Evolutionary conservation across 192 early-diverging fungal genomes (phyloP).

Genomic region (Coemansia sp.): DNA sequence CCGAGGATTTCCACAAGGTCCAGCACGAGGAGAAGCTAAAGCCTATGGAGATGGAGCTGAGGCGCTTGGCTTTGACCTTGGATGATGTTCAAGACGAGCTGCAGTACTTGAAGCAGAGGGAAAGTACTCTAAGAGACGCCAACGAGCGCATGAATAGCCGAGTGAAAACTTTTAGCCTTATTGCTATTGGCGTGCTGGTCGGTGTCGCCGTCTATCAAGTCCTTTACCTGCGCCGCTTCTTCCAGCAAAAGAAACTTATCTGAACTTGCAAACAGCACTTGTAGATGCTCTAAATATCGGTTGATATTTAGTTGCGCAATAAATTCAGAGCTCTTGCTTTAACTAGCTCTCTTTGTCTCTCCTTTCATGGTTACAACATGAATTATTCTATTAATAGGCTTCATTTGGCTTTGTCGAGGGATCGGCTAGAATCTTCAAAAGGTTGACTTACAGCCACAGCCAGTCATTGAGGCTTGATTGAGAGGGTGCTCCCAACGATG

Average conservation of each 20-base stretch:
- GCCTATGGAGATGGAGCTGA: slow-evolving; percentile 87
- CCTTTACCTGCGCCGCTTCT: slow-evolving; percentile 80
- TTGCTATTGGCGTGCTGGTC: slow-evolving; percentile 74
- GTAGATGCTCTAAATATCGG: neutral
- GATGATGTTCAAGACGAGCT: slow-evolving; percentile 81
- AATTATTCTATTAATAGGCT: no score
- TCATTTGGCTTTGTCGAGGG: neutral
- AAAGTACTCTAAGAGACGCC: slow-evolving; percentile 80
- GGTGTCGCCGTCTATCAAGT: slow-evolving; percentile 75
- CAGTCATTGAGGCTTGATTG: neutral
- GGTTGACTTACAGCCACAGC: neutral
- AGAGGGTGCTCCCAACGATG: neutral
- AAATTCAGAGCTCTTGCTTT: neutral
- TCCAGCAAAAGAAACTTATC: slow-evolving; percentile 87
- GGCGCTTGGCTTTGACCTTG: slow-evolving; percentile 72
- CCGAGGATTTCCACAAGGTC: slow-evolving; percentile 69
- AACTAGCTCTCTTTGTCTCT: no score
- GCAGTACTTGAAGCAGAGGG: slow-evolving; percentile 77
- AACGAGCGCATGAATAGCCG: slow-evolving; percentile 93
- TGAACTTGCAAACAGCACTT: slow-evolving; percentile 9
- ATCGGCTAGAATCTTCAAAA: neutral
- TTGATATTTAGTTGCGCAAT: neutral
- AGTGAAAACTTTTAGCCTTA: slow-evolving; percentile 66
- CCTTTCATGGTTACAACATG: neutral
- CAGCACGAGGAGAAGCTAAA: slow-evolving; percentile 76